phyloP scores from a whole-genome alignment of 257 asterid species.

The Solanum chaucha region DNA sequence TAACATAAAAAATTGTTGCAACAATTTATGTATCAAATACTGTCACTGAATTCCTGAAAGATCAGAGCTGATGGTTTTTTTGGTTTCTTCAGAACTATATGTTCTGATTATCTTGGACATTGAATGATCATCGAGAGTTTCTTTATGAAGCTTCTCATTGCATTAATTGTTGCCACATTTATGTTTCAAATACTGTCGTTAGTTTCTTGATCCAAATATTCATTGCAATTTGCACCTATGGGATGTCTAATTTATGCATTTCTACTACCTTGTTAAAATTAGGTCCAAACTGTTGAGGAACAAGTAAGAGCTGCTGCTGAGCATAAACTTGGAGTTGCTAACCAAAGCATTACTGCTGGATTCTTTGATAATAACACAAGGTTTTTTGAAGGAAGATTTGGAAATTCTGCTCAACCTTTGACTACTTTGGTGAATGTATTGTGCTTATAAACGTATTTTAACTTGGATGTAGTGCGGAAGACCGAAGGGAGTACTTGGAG shows the following conservation, averaged over 20 bases:
- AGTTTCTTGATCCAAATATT: neutral
- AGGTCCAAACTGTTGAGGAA: conserved; percentile 99
- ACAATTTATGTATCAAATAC: neutral
- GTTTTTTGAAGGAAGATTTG: conserved; percentile 21
- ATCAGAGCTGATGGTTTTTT: neutral
- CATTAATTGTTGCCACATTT: neutral
- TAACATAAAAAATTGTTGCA: neutral
- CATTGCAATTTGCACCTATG: neutral
- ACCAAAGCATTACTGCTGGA: conserved; percentile 99
- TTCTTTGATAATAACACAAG: conserved; percentile 97
- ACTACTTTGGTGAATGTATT: neutral
- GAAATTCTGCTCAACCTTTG: neutral
- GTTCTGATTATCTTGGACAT: neutral
- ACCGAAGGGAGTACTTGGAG: conserved; percentile 98
- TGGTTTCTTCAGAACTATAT: neutral
- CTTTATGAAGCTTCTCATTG: neutral
- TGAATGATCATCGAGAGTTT: neutral
- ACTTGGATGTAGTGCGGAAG: conserved; percentile 76
- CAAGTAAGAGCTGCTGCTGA: conserved; percentile 99
- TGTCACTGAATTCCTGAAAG: neutral
- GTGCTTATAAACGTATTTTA: conserved; percentile 3
- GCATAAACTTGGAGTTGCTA: conserved; percentile 99
- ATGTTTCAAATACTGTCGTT: neutral
- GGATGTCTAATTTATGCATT: neutral
- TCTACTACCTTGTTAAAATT: conserved; percentile 10